Conservation (phyloP, 176 grass and related monocot genomes). For the Cymbopogon citratus region DNA sequence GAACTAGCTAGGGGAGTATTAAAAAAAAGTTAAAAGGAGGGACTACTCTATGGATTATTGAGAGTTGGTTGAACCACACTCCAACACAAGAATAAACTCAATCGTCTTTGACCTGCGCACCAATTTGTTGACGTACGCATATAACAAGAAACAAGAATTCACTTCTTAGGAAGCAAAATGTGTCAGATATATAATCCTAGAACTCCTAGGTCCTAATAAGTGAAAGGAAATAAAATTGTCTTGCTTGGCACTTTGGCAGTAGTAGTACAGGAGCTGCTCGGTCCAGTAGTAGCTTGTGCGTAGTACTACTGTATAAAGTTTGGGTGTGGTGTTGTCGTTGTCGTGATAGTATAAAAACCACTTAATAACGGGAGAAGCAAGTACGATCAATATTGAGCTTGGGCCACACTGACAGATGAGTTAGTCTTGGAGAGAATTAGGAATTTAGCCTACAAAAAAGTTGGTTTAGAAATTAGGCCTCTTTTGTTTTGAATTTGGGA, state of each 20-base stretch:
- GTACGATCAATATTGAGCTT: not conserved
- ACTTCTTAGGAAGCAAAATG: not conserved
- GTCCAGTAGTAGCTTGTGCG: not conserved
- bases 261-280: not conserved
- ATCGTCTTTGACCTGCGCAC: not conserved
- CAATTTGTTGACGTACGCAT: no score
- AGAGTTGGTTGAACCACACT: constrained; percentile 5
- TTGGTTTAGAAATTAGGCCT: no score
- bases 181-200: not conserved
- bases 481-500: no score
- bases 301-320: not conserved
- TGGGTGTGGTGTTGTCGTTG: not conserved
- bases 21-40: no score
- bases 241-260: not conserved
- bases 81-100: not conserved
- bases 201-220: not conserved
- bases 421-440: no score
- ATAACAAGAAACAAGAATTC: no score
- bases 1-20: no score
- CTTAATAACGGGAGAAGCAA: not conserved
- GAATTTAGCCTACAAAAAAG: no score
- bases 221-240: not conserved
- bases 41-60: not conserved
- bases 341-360: not conserved
- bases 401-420: not conserved